These are phyloP conservation scores for Saccharomyces kudriavzevii DNA, from an alignment of 805 yeast genomes.

Conservation along the genomic window DNA sequence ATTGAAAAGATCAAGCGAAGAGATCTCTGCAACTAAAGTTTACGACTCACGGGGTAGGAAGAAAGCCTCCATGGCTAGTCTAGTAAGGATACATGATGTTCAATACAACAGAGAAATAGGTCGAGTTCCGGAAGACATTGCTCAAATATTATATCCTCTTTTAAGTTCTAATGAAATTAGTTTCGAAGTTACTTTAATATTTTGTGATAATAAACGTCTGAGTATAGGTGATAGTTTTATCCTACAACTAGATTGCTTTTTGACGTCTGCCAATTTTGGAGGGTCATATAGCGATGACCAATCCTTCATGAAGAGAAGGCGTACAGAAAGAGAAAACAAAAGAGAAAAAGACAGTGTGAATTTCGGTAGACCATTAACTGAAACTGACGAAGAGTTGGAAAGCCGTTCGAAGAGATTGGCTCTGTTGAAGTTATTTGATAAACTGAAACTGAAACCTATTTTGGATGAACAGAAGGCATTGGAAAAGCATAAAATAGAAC, in stretches of 20 bases:
- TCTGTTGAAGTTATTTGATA: slow-evolving; percentile 46
- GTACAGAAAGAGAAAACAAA: slow-evolving; percentile 13
- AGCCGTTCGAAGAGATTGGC: slow-evolving; percentile 49
- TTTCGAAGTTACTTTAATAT: slow-evolving; percentile 51
- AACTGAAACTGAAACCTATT: slow-evolving; percentile 30
- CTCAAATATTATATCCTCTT: slow-evolving; percentile 53
- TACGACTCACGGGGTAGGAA: slow-evolving; percentile 19
- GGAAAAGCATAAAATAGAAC: slow-evolving; percentile 2
- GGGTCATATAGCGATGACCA: slow-evolving; percentile 4
- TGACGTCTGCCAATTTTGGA: slow-evolving; percentile 35
- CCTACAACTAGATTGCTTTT: slow-evolving; percentile 58
- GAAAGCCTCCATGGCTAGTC: slow-evolving; percentile 26
- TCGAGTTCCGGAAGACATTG: slow-evolving; percentile 62
- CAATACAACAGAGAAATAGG: slow-evolving; percentile 54
- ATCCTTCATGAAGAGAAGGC: slow-evolving; percentile 8
- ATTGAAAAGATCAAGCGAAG: slow-evolving; percentile 31
- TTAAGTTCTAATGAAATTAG: slow-evolving; percentile 47
- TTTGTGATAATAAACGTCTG: slow-evolving; percentile 45
- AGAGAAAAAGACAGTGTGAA: slow-evolving; percentile 4
- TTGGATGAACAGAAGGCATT: slow-evolving; percentile 12
- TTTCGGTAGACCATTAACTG: slow-evolving; percentile 28
- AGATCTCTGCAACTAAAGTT: slow-evolving; percentile 15
- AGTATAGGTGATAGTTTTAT: slow-evolving; percentile 71
- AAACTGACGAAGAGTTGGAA: slow-evolving; percentile 45
- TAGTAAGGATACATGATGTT: slow-evolving; percentile 28